These are phyloP conservation scores for Aplosporella prunicola DNA, from an alignment of 2,329 filamentous ascomycete genomes.

Conservation along the genomic window DNA sequence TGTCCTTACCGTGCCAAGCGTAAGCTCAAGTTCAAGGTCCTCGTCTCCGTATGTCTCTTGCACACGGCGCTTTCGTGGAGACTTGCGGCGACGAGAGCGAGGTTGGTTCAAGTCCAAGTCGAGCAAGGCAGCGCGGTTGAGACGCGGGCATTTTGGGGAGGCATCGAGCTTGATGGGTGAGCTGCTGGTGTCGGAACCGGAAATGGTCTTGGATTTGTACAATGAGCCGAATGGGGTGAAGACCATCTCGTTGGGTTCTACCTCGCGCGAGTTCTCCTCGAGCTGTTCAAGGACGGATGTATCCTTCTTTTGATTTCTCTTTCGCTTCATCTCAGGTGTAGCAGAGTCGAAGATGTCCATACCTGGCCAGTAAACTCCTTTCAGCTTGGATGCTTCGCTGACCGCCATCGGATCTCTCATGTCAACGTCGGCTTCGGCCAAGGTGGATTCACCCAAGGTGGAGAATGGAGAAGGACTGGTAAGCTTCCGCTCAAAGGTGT, in stretches of 20 bases:
- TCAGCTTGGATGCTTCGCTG: constrained; percentile 45
- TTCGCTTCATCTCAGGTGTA: constrained; percentile 61
- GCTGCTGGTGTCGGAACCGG: constrained; percentile 34
- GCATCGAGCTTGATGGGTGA: constrained; percentile 23
- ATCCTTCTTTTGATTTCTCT: constrained; percentile 70
- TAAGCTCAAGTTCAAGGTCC: constrained; percentile 22
- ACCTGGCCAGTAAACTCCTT: constrained; percentile 65
- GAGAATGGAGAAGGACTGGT: too few relatives aligned
- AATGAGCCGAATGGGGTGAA: constrained; percentile 41
- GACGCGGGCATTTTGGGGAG: constrained; percentile 19
- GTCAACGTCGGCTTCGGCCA: neutral
- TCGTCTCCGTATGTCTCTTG: constrained; percentile 15
- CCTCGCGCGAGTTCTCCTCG: constrained; percentile 52
- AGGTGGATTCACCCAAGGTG: too few relatives aligned
- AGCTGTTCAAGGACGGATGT: constrained; percentile 60
- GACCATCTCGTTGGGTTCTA: constrained; percentile 56
- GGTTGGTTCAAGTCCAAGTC: constrained; percentile 23
- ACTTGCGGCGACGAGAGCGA: constrained; percentile 15
- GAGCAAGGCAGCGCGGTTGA: constrained; percentile 21
- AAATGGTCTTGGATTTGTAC: constrained; percentile 35
- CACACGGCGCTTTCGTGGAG: constrained; percentile 2
- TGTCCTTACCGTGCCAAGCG: constrained; percentile 21
- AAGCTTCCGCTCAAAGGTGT: neutral
- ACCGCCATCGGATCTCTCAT: constrained; percentile 11
- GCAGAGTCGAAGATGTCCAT: constrained; percentile 79